Evolutionary conservation across 768 basidiomycete genomes (phyloP), one percentile per base, ranked within the genome.

Genomic region (Trametes cinnabarina): DNA sequence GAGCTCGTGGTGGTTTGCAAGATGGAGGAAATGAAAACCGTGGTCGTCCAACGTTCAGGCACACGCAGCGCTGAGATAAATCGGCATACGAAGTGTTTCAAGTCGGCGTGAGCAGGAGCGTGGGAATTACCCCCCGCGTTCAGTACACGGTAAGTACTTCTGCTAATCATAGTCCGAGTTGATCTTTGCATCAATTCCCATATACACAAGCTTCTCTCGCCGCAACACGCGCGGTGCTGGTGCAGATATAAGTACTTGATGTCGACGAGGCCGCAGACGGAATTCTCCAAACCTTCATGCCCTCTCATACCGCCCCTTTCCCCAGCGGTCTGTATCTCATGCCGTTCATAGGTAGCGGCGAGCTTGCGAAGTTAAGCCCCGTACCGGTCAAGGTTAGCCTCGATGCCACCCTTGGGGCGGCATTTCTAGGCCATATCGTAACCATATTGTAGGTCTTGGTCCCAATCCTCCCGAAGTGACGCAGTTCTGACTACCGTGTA

Each of bases 341-440:
- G 7, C 30, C 30, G 30, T 6, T 12, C 37, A 39, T 39, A 15
- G 44, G 26, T 25, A 26, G 22, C 23, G 23, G 23, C 4, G 25
- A 12, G 15, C 25, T 46, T 12, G 25, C 35, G n/a, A n/a, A n/a
- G 35, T 15, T 41, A 3, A 23, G 37, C 15, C 55, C 46, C 26
- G 35, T 11, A 26, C 37, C 25, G 20, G 30, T 15, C 40, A 37
- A 32, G 30, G 30, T 32, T 32, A 32, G 30, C 28, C 57, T 63
- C 40, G 53, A 65, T 49, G 40, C 43, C 51, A 65, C 64, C 17
- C 56, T 65, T 28, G 64, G 64, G 1, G 64, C 62, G 1, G 61
- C 61, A 14, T 65, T 65, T 35, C 53, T 65, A 4, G 61, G 64
- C 5, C 64, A 65, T 20, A 47, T 58, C 23, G 56, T 54, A 2